Evolutionary conservation across 495 filamentous ascomycete species (phyloP), one percentile per base, ranked within the genome.

Genomic region (Penicillium taxi): DNA sequence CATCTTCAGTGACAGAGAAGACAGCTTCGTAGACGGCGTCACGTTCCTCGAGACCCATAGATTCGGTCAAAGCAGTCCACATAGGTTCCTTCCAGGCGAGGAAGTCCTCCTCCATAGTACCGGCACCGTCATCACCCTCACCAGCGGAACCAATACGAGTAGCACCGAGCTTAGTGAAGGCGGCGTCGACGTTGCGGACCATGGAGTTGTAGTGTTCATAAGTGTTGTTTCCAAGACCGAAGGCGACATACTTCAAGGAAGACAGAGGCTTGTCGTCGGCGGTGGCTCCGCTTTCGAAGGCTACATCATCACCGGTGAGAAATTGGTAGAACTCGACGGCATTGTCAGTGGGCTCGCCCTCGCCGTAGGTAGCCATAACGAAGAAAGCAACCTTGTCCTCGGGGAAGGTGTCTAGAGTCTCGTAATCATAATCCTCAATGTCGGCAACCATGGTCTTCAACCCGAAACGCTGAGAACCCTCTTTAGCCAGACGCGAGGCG

Each of bases 121-220:
- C 91, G 34, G 91, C 90, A 42, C 91, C 91, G 58, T 99, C 91
- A 50, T 99, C 91, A 52, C 91, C 91, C 67, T 96, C 91, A 53
- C 91, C 91, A 20, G 88, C 86, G 26, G 78, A 67, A 7, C 90
- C 87, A 45, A 99, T 87, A 39, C 87, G 74, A 35, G 74, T 71
- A 13, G 84, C 91, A 40, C 91, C 91, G 18, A 89, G 69, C 49
- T 84, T 88, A 46, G 73, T 64, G 29, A 99, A 64, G 22, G 81
- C 80, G 44, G 79, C 75, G 59, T 94, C 77, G 39, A 94, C 78
- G 41, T 86, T 82, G 41, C 91, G 86, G 39, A 99, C 90, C 86
- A 99, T 94, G 24, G 85, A 81, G 64, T 99, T 96, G 73, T 96
- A 99, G 68, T 99, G 93, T 52, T 99, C 91, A 48, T 99, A 99